These are phyloP conservation scores for Diaporthe citri DNA, from an alignment of 2,329 filamentous ascomycete genomes.

Conservation along the genomic window DNA sequence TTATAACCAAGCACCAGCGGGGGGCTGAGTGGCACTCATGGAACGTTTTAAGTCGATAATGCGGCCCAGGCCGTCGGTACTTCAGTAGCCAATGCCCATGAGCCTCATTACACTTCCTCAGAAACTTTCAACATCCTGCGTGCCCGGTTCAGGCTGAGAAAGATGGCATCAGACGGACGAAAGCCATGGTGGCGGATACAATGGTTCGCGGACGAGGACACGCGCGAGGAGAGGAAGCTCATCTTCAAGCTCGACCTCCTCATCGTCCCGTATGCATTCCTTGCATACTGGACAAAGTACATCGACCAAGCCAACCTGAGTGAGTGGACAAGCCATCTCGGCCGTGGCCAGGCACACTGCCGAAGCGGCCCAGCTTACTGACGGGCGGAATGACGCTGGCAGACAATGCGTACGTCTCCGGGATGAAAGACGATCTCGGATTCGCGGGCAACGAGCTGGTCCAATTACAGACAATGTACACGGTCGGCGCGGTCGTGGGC, in stretches of 20 bases:
- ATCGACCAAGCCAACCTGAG: slow-evolving; percentile 68
- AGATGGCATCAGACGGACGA: slow-evolving; percentile 8
- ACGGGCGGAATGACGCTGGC: neutral
- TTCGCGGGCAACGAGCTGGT: slow-evolving; percentile 67
- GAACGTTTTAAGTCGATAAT: neutral
- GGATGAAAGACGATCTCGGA: slow-evolving; percentile 63
- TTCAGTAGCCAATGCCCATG: neutral
- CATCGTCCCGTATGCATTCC: slow-evolving; percentile 67
- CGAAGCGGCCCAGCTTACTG: slow-evolving; percentile 36
- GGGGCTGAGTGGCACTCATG: neutral
- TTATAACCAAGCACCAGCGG: neutral
- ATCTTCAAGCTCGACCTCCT: slow-evolving; percentile 68
- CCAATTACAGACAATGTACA: slow-evolving; percentile 67
- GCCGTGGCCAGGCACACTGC: neutral
- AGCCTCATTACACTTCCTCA: neutral
- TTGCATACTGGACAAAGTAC: slow-evolving; percentile 69
- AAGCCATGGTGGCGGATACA: slow-evolving; percentile 31
- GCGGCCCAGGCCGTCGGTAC: neutral
- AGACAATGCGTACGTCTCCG: slow-evolving; percentile 69
- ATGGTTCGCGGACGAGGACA: slow-evolving; percentile 65
- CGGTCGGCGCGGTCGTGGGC: slow-evolving; percentile 62
- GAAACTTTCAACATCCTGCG: neutral
- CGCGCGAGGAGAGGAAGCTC: slow-evolving; percentile 61
- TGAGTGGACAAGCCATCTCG: slow-evolving; percentile 43
- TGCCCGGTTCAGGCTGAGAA: neutral